Conservation (phyloP, 768 basidiomycete genomes). For the Epithele typhae region DNA sequence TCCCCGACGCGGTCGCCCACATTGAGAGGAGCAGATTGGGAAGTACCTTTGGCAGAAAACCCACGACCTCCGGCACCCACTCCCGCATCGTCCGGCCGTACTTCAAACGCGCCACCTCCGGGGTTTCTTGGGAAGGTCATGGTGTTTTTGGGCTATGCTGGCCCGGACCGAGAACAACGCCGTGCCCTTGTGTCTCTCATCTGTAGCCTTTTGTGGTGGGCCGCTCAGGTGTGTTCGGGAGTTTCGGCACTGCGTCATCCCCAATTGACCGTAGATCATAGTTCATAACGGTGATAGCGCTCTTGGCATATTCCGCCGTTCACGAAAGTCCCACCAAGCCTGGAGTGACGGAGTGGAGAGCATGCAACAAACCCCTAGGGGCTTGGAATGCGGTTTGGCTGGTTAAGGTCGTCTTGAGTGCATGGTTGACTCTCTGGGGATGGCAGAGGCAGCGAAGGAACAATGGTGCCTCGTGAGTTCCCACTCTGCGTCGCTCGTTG, state of each 20-base stretch:
- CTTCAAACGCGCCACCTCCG: background rate
- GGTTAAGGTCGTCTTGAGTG: conserved; percentile 45
- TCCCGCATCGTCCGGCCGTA: too few species aligned
- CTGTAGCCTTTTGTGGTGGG: conserved; percentile 46
- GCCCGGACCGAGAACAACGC: conserved; percentile 46
- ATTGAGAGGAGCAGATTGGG: too few species aligned
- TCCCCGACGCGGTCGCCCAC: too few species aligned
- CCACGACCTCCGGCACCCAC: too few species aligned
- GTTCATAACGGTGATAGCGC: conserved; percentile 46
- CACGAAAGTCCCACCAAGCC: conserved; percentile 41
- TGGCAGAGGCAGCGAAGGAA: conserved; percentile 37
- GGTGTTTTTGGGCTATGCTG: conserved; percentile 43
- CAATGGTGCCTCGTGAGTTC: too few species aligned
- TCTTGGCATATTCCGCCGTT: conserved; percentile 45
- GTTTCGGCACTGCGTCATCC: too few species aligned
- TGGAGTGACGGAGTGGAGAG: conserved; percentile 49
- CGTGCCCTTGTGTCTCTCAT: conserved; percentile 51
- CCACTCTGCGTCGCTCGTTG: too few species aligned
- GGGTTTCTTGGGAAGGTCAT: conserved; percentile 8
- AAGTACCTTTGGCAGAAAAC: too few species aligned
- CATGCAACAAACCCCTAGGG: conserved; percentile 63
- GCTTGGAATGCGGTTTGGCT: conserved; percentile 67
- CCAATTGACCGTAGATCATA: too few species aligned
- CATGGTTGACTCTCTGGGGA: conserved; percentile 52
- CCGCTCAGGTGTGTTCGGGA: conserved; percentile 3